Evolutionary conservation across 179 eudicot species (phyloP).

Genomic region (Beta lomatogona): DNA sequence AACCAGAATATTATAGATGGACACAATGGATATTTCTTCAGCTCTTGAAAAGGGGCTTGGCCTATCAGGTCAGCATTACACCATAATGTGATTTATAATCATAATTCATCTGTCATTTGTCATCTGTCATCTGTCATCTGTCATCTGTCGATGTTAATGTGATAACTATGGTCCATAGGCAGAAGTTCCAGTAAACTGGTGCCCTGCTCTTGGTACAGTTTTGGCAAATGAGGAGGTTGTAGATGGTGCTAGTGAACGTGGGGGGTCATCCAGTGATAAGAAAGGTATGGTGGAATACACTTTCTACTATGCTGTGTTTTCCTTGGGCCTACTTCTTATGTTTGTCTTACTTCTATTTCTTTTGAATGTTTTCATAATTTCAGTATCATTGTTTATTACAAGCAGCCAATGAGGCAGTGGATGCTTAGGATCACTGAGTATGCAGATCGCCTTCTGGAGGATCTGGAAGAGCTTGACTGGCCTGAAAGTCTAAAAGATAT

Average conservation of each 20-base stretch:
- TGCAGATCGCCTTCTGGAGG: constrained; percentile 98
- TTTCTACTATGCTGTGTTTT: constrained; percentile 21
- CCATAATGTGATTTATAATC: background rate
- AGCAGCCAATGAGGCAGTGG: constrained; percentile 99
- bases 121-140: background rate
- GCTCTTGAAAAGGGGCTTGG: constrained; percentile 91
- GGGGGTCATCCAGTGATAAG: constrained; percentile 97
- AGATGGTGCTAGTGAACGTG: constrained; percentile 99
- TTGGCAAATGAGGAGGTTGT: constrained; percentile 99
- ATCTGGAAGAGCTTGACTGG: constrained; percentile 98
- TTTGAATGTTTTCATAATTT: constrained; percentile 71
- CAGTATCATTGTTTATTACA: constrained; percentile 81
- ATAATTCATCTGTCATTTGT: background rate
- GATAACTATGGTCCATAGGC: constrained; percentile 49
- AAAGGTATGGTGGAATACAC: constrained; percentile 54
- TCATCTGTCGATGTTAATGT: background rate
- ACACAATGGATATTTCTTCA: constrained; percentile 99
- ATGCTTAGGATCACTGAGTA: constrained; percentile 98
- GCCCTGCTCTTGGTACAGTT: constrained; percentile 99
- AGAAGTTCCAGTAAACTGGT: constrained; percentile 99
- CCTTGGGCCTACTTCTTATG: constrained; percentile 25
- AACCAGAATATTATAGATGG: constrained; percentile 98
- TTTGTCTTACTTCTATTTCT: constrained; percentile 47
- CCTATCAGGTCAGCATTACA: constrained; percentile 71
- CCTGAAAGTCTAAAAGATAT: constrained; percentile 99